Evolutionary conservation across 169 alveolate species (phyloP), one percentile per base, ranked within the genome.

Genomic region (Babesia caballi): DNA sequence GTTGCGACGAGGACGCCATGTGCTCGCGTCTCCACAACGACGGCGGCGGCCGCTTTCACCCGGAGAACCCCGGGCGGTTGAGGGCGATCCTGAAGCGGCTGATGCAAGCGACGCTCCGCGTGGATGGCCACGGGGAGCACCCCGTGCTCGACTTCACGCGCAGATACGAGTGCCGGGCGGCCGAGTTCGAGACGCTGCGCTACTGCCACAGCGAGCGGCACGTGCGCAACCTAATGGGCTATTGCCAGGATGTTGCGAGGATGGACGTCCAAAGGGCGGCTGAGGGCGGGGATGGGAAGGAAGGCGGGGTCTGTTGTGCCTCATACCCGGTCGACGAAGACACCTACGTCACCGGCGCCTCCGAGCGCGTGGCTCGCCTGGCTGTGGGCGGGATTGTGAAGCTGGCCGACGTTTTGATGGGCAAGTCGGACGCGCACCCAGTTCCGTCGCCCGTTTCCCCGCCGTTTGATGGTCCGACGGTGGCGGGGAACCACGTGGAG

Each of bases 381-480:
- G 91, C 89, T n/a, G 84, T 85, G 28, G 89, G 89, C 9, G 83
- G 88, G 6, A 53, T 85, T 15, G 21, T 73, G 67, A 69, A 66
- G 40, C 73, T 85, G 19, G 67, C 83, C 46, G 80, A 85, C 71
- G 68, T 56, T 17, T 21, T 52, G 41, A 66, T 59, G 83, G 58
- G 49, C 41, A 63, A 40, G 59, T 53, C 33, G 38, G 60, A 33
- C 42, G 33, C 3, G 38, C 12, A 47, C 38, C n/a, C n/a, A n/a
- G n/a, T n/a, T n/a, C n/a, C n/a, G n/a, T 36, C 58, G 46, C 50
- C 36, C 30, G 15, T 42, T 32, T 28, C 27, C n/a, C 15, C 51
- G 0, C n/a, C 44, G 2, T 4, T 28, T 8, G 7, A 53, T 4
- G n/a, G n/a, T n/a, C n/a, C n/a, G n/a, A n/a, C n/a, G n/a, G n/a